Conservation (phyloP, 352 stramenopile genomes). For the Pythium guiyangense region DNA sequence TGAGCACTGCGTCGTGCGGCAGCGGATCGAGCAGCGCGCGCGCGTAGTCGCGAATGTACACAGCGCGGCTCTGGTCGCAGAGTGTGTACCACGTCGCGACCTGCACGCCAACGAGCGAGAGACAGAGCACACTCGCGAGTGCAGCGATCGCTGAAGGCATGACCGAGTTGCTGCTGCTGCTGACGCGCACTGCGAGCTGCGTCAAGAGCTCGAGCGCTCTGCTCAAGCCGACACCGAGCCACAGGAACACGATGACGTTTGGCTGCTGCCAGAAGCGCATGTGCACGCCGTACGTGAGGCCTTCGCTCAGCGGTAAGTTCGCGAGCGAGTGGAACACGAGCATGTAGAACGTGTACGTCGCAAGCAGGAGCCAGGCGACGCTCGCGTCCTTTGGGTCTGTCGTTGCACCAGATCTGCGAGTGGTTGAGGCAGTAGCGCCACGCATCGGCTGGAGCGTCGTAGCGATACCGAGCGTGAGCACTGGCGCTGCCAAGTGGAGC, state of each 20-base stretch:
- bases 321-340: constrained; percentile 92
- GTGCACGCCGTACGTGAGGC: constrained; percentile 92
- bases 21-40: constrained; percentile 81
- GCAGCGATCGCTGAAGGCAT: not conserved
- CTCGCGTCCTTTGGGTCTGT: not conserved
- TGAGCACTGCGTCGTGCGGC: constrained; percentile 69
- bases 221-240: constrained; percentile 61
- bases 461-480: constrained; percentile 26
- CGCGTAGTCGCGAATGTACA: constrained; percentile 86
- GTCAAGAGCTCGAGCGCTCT: constrained; percentile 14
- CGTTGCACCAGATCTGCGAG: too few relatives aligned
- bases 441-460: constrained; percentile 12
- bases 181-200: not conserved
- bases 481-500: constrained; percentile 35
- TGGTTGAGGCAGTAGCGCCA: too few relatives aligned
- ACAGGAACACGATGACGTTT: constrained; percentile 89
- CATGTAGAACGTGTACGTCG: constrained; percentile 88
- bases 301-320: constrained; percentile 92
- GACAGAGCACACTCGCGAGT: constrained; percentile 5
- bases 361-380: constrained; percentile 29
- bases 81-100: constrained; percentile 36
- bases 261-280: constrained; percentile 94
- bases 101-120: constrained; percentile 24
- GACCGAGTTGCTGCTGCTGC: not conserved
- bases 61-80: constrained; percentile 42